Base-by-base conservation (phyloP, 768 basidiomycete species). In the Suillus ampliporus region DNA sequence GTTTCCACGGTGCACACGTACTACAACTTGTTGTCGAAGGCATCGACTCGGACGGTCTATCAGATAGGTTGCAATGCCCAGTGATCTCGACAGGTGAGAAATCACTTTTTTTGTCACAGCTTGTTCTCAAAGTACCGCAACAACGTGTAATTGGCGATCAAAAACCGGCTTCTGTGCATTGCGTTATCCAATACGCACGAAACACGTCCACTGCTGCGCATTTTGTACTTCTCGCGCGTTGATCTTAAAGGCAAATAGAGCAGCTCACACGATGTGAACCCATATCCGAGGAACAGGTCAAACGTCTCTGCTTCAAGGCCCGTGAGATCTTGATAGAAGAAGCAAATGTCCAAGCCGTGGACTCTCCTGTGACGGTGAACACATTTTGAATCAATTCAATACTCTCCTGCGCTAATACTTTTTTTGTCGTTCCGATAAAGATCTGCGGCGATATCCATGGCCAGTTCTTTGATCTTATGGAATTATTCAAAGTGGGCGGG, bases 391-490 rank as follows among this genome's bases (percentile, higher is more conserved):
- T 31, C 41, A 60, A 65, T 63, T 61, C 64, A 60, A 15, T 54
- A 23, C 19, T 43, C 35, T 59, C 46, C 26, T n/a, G 41, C 54
- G 58, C 47, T 26, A 76, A 64, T 62, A 57, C 61, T 56, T 21
- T 19, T 41, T 26, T 5, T 21, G 28, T 19, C 11, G 38, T 60
- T 59, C 34, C 51, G 50, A 57, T 56, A 44, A 61, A 92, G 91
- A 92, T 94, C 71, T 94, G 92, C 72, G 96, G 96, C 9, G 96
- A 99, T 79, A 97, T 99, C 50, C 96, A 98, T 71, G 95, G 96
- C 11, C 97, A 98, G 72, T 97, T 98, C 74, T 97, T 91, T 76
- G 97, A 98, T 75, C 83, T 98, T 67, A 88, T 98, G 86, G 94
- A 99, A 78, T 83, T 99, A 62, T 97, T 97, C 85, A 89, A 89